Evolutionary conservation across 257 asterid genomes (phyloP).

Genomic region (Solanum megistacrolobum): DNA sequence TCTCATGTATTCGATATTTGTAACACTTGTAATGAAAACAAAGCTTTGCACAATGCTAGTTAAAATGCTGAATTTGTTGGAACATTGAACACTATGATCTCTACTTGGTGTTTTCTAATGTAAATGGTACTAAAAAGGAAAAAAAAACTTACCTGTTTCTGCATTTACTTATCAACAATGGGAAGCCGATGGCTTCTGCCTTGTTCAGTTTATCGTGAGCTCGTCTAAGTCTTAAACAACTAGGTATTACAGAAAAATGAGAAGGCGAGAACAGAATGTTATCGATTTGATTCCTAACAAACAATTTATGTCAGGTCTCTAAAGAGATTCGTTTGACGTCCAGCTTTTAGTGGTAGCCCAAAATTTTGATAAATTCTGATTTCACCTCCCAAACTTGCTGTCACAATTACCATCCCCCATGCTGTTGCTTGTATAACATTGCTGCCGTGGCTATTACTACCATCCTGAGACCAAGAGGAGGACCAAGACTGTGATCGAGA

Average conservation of each 20-base stretch:
- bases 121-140: not conserved
- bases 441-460: conserved; percentile 24
- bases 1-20: not conserved
- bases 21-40: not conserved
- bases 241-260: not conserved
- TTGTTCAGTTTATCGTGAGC: not conserved
- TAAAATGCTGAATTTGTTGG: not conserved
- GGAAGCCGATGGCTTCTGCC: not conserved
- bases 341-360: conserved; percentile 61
- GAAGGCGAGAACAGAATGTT: not conserved
- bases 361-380: conserved; percentile 82
- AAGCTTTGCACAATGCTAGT: not conserved
- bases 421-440: conserved; percentile 77
- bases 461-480: conserved; percentile 26
- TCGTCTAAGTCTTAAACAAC: not conserved
- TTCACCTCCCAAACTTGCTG: conserved; percentile 80
- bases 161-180: not conserved
- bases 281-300: not conserved
- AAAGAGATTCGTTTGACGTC: conserved; percentile 34
- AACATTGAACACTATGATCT: not conserved
- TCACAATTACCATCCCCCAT: conserved; percentile 81
- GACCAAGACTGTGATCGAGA: conserved; percentile 37
- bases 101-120: not conserved
- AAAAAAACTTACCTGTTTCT: not conserved
- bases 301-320: conserved; percentile 17